Evolutionary conservation across 1,284 basidiomycete genomes (phyloP).

Genomic region (Fomitopsis schrenkii): DNA sequence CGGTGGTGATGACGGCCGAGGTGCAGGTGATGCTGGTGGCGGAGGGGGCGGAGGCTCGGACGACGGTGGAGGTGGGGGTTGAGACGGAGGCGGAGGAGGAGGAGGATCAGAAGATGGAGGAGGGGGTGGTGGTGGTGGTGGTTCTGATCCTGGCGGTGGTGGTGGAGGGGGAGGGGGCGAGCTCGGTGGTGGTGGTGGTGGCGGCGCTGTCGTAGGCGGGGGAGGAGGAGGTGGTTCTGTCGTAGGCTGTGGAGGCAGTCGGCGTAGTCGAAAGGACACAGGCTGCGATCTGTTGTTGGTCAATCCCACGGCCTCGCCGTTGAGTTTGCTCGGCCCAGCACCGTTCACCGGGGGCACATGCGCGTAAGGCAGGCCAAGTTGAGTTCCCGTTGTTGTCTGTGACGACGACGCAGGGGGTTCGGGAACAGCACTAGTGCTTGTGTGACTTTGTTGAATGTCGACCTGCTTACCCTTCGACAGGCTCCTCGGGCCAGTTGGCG

Average conservation of each 20-base stretch:
- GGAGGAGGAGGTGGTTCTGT: conserved; percentile 12
- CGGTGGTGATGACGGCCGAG: background rate
- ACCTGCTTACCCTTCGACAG: conserved; percentile 32
- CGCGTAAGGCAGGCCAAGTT: conserved; percentile 11
- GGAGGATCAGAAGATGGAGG: conserved; percentile 10
- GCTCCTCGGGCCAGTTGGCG: conserved; percentile 26
- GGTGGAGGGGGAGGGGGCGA: conserved; percentile 11
- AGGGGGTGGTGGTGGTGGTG: conserved; percentile 2
- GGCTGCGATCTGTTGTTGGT: conserved; percentile 16
- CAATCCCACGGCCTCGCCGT: conserved; percentile 19
- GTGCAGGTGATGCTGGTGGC: conserved; percentile 15
- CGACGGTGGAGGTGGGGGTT: conserved; percentile 17
- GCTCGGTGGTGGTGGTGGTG: conserved; percentile 14
- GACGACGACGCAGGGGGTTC: conserved; percentile 2
- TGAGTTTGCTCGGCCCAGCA: conserved; percentile 19
- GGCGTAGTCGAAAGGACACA: conserved; percentile 27
- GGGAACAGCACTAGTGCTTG: conserved; percentile 21
- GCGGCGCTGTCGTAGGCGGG: conserved; percentile 8
- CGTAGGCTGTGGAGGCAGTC: conserved; percentile 18
- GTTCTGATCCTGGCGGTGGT: background rate
- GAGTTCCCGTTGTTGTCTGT: conserved; percentile 11
- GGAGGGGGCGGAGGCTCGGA: conserved; percentile 8
- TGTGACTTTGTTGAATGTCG: conserved; percentile 18
- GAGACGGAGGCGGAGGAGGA: conserved; percentile 7
- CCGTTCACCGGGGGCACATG: conserved; percentile 24